Evolutionary conservation across 148 eudicot species (phyloP).

Genomic region (Polygonum maritimum): DNA sequence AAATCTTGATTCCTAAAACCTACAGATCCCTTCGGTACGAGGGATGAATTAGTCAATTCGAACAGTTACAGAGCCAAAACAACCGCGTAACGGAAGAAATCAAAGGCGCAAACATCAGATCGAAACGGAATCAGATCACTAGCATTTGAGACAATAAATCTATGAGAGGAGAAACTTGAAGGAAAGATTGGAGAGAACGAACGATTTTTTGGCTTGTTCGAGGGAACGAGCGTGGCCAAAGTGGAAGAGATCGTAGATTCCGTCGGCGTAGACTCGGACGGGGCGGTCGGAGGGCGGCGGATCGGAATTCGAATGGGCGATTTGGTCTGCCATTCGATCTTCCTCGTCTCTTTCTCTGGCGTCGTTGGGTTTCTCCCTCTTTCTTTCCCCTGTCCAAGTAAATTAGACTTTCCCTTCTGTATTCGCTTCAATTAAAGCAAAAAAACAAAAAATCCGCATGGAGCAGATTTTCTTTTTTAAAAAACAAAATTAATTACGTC

Average conservation of each 20-base stretch:
- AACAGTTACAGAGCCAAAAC: not conserved
- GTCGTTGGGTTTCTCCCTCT: not conserved
- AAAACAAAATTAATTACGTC: no score
- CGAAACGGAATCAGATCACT: not conserved
- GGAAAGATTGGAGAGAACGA: not conserved
- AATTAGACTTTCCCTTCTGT: not conserved
- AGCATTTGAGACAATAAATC: not conserved
- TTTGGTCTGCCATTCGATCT: constrained; percentile 5
- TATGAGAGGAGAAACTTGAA: not conserved
- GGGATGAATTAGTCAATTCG: not conserved
- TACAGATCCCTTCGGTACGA: not conserved
- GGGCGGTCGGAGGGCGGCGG: constrained; percentile 19
- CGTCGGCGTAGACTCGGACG: constrained; percentile 60
- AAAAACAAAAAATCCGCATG: no score
- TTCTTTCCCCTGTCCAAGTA: not conserved
- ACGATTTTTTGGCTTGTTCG: constrained; percentile 69
- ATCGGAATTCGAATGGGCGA: constrained; percentile 9
- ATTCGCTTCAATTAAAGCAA: not conserved
- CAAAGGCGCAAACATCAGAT: not conserved
- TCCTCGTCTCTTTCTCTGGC: not conserved
- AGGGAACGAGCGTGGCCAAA: constrained; percentile 73
- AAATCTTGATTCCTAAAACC: not conserved
- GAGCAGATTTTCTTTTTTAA: no score
- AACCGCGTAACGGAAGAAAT: not conserved
- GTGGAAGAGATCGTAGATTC: constrained; percentile 73